These are phyloP conservation scores for Penicillium sp. DNA, from an alignment of 2,329 filamentous ascomycete genomes.

Conservation along the genomic window DNA sequence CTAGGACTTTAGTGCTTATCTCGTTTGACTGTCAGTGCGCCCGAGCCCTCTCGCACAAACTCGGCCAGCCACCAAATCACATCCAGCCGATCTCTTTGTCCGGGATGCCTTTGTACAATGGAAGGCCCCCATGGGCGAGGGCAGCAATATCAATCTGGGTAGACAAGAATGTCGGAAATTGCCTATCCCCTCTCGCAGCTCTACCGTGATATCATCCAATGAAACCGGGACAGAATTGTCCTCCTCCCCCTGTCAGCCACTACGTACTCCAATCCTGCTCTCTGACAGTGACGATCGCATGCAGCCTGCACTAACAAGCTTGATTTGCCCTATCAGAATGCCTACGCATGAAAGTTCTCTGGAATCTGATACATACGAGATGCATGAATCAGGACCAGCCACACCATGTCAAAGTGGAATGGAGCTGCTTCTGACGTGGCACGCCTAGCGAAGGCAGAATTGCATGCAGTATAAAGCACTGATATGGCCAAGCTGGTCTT, in stretches of 20 bases:
- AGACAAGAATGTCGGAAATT: conserved; percentile 1
- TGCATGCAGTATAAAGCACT: conserved; percentile 10
- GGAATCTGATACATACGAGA: conserved; percentile 21
- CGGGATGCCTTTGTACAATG: neutral
- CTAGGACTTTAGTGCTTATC: conserved; percentile 14
- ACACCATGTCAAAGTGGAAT: conserved; percentile 13
- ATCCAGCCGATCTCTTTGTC: neutral
- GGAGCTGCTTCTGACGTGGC: conserved; percentile 34
- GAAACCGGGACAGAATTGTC: neutral
- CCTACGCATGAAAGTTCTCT: neutral
- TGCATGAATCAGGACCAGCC: conserved; percentile 13
- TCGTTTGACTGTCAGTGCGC: conserved; percentile 7
- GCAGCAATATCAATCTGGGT: neutral
- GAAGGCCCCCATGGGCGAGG: neutral
- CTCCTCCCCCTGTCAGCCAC: neutral
- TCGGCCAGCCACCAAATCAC: conserved; percentile 9
- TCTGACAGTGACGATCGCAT: conserved; percentile 6
- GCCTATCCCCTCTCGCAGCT: conserved; percentile 6
- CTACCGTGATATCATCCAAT: conserved; percentile 15
- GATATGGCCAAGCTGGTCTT: conserved; percentile 11
- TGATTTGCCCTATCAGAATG: conserved; percentile 14
- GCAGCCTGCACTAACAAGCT: conserved; percentile 8
- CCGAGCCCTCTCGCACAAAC: conserved; percentile 17
- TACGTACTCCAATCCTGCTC: neutral
- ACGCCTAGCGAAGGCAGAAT: conserved; percentile 17